Evolutionary conservation across 2,329 filamentous ascomycete genomes (phyloP), one percentile per base, ranked within the genome.

Genomic region (Nigrospora oryzae): DNA sequence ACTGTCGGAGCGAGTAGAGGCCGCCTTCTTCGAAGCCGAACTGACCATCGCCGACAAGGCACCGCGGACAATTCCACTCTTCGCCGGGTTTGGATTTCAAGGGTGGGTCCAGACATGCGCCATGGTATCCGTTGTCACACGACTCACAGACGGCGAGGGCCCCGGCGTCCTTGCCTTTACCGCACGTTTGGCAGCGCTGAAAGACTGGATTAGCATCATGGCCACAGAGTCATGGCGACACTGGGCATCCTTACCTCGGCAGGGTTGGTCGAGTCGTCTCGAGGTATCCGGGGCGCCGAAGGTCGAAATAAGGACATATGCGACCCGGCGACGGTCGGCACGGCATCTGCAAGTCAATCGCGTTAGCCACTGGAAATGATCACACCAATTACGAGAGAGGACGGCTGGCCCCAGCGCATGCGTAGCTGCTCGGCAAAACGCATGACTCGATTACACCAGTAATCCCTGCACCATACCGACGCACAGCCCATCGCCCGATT

Each of bases 1-100:
- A 98, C 56, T 95, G 87, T 57, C 86, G 89, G 23, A 98, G 72
- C 0, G 93, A 98, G 65, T 98, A 98, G 17, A 96, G 77, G 4
- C 90, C 90, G 19, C 93, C 93, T 63, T 98, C 93, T 60, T 97
- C 91, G 50, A 98, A 98, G 0, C 93, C 93, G 57, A 95, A 98
- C 53, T 97, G 89, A 35, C 91, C 90, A 46, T 95, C 95, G 39
- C 93, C 93, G 19, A 98, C 93, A 23, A 98, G 77, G 61, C 93
- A 98, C 57, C 89, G 81, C 0, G 93, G 86, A 54, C 93, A 98
- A 61, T 97, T 91, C 93, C 93, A 98, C 58, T 97, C 93, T 43
- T 82, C 76, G 19, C 93, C 86, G 0, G 89, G 89, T 51, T 85
- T 81, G 10, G 76, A 70, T 54, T 84, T 85, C 37, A 95, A 69